phyloP scores from a whole-genome alignment of 176 grass and related monocot genomes.

The Oryza punctata region DNA sequence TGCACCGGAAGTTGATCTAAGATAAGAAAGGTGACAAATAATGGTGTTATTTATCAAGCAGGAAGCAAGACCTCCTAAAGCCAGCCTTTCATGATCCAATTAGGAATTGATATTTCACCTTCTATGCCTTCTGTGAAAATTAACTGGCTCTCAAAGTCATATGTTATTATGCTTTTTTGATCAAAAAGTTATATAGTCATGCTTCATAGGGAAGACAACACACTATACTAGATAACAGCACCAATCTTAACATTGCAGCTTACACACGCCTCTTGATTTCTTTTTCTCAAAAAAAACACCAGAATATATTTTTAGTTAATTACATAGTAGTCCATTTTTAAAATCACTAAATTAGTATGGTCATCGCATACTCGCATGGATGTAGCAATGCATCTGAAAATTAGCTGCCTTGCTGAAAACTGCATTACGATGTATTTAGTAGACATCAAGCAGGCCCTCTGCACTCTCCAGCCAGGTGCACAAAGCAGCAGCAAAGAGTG shows the following conservation, averaged over 20 bases:
- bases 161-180: background rate
- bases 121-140: conserved; percentile 4
- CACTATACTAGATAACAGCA: background rate
- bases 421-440: background rate
- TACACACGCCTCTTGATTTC: background rate
- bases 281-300: background rate
- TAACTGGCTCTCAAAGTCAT: background rate
- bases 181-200: background rate
- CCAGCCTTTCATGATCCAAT: background rate
- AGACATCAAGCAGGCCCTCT: background rate
- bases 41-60: conserved; percentile 30
- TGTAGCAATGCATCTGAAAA: background rate
- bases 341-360: background rate
- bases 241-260: background rate
- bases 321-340: background rate
- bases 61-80: conserved; percentile 28
- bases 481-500: conserved; percentile 20
- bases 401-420: background rate
- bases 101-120: conserved; percentile 34
- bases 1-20: conserved; percentile 12
- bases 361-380: no score
- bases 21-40: conserved; percentile 19
- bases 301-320: background rate
- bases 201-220: background rate
- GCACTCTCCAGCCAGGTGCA: background rate